phyloP scores from a whole-genome alignment of 768 basidiomycete species.

The Hydnomerulius pinastri region DNA sequence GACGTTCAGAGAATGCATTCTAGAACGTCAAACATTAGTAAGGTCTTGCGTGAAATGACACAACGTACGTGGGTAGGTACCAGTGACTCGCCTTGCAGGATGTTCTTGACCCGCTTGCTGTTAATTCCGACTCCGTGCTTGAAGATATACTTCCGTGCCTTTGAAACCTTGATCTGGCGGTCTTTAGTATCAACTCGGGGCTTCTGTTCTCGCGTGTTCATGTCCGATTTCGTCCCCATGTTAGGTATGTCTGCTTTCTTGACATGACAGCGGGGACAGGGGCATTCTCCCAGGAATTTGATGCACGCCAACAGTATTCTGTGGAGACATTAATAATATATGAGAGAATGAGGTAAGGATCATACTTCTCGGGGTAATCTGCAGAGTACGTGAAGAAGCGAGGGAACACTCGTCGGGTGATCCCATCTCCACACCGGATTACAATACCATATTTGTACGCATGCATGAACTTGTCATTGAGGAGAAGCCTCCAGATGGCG shows the following conservation, averaged over 20 bases:
- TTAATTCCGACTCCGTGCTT: conserved; percentile 2
- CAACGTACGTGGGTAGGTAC: conserved; percentile 14
- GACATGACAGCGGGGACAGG: conserved; percentile 27
- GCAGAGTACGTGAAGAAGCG: conserved; percentile 18
- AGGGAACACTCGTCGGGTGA: conserved; percentile 19
- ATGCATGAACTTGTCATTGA: conserved; percentile 18
- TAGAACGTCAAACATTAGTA: conserved; percentile 14
- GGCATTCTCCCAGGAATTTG: conserved; percentile 24
- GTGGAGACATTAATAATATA: neutral
- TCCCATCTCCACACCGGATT: conserved; percentile 15
- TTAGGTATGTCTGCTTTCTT: conserved; percentile 12
- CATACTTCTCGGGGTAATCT: conserved; percentile 25
- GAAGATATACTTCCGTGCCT: conserved; percentile 9
- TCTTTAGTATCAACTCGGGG: neutral
- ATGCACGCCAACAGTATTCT: conserved; percentile 24
- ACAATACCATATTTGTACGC: conserved; percentile 18
- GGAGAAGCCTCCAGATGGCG: conserved; percentile 13
- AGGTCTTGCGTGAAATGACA: neutral
- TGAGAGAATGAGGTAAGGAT: neutral
- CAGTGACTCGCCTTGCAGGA: conserved; percentile 10
- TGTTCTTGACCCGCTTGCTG: neutral
- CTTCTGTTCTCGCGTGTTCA: neutral
- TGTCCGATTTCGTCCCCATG: conserved; percentile 13
- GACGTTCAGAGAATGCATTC: conserved; percentile 37
- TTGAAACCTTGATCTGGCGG: conserved; percentile 1